phyloP scores from a whole-genome alignment of 345 rosid genomes.

The Eucalyptus viminalis region DNA sequence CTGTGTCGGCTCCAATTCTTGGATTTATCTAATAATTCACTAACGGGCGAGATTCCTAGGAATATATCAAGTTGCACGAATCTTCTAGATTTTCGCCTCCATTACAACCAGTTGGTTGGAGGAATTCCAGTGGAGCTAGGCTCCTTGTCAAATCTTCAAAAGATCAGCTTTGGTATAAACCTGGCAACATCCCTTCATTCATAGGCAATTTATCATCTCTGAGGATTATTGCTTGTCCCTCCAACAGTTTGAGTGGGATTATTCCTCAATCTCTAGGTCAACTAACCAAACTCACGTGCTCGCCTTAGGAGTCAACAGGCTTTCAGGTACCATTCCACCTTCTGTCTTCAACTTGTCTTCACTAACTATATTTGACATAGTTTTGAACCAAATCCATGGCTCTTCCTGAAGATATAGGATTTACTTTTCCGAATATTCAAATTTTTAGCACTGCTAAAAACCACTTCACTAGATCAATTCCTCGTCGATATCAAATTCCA shows the following conservation, averaged over 20 bases:
- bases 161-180: fast-evolving
- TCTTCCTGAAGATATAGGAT: slow-evolving; percentile 2
- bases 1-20: fast-evolving
- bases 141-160: neutral
- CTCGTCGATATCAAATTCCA: neutral
- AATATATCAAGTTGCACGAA: neutral
- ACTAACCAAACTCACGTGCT: neutral
- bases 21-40: fast-evolving
- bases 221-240: neutral
- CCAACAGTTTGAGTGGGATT: neutral
- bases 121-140: neutral
- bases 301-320: neutral
- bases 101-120: neutral
- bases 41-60: neutral
- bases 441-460: fast-evolving
- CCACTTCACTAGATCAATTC: neutral
- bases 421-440: neutral
- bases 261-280: neutral
- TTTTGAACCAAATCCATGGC: neutral
- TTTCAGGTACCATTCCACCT: slow-evolving; percentile 5
- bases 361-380: neutral
- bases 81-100: fast-evolving
- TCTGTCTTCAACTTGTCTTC: slow-evolving; percentile 12
- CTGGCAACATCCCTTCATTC: neutral
- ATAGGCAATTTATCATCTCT: neutral